Evolutionary conservation across 2,329 filamentous ascomycete species (phyloP), one percentile per base, ranked within the genome.

Genomic region (Trichoderma atroviride): DNA sequence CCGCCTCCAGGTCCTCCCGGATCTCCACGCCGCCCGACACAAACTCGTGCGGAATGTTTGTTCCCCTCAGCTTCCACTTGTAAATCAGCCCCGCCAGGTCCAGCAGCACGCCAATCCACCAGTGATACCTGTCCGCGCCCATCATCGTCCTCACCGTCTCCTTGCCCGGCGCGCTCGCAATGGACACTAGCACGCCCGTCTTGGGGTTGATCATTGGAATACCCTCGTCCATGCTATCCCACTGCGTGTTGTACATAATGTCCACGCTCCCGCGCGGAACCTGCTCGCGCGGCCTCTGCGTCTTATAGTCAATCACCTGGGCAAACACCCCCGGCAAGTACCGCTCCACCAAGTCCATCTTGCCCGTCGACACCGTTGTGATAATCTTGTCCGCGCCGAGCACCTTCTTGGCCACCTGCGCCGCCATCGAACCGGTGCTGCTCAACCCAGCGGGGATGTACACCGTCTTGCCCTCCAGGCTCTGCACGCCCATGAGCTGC

Each of bases 221-320:
- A 37, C 78, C 79, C 3, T 76, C 72, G 4, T 75, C 72, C 59
- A 86, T 74, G 0, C 81, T 77, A 14, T 65, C 5, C 71, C 79
- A 81, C 50, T 83, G 81, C 27, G 86, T 87, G 74, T 85, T 86
- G 61, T 83, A 79, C 31, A 84, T 79, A 65, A 87, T 81, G 72
- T 88, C 86, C 3, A 87, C 81, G 22, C 77, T 82, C 29, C 81
- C 82, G 2, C 73, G 74, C 2, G 80, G 77, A 1, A 86, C 79
- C 19, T 68, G 75, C 6, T 79, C 70, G 37, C 75, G 72, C 3
- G 85, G 74, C 5, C 81, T 76, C 37, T 79, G 74, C 55, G 76
- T 81, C 67, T 78, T 82, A 75, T 88, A 88, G 73, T 88, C 85
- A 70, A 87, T 77, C 31, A 87, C 75, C 71, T 85, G 79, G 74